phyloP scores from a whole-genome alignment of 1,284 basidiomycete species.

The Microbotryomycetes sp. region DNA sequence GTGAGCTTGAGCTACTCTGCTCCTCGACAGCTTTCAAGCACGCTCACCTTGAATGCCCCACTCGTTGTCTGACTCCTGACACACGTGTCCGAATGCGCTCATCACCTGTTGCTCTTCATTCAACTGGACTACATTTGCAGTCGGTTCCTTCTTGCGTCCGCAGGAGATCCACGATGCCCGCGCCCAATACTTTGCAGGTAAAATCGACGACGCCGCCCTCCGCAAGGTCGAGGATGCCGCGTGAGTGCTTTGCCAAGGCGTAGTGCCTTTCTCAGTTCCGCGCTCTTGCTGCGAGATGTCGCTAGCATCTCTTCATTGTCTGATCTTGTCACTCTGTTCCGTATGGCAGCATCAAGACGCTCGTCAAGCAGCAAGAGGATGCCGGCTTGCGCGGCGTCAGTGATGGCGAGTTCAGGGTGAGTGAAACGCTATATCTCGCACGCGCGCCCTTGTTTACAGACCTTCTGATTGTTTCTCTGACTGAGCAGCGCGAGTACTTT shows the following conservation, averaged over 20 bases:
- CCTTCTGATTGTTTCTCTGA: background rate
- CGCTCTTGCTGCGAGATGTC: too few relatives aligned
- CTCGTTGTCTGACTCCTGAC: background rate
- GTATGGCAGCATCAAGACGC: slow-evolving; percentile 48
- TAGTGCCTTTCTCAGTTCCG: too few relatives aligned
- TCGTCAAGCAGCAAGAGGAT: slow-evolving; percentile 50
- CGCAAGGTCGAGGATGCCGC: slow-evolving; percentile 49
- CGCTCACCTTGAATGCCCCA: background rate
- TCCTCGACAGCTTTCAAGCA: background rate
- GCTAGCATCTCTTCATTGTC: too few relatives aligned
- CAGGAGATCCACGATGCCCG: slow-evolving; percentile 49
- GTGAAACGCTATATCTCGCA: background rate
- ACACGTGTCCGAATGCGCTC: background rate
- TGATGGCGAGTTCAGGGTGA: slow-evolving; percentile 51
- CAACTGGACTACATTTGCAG: background rate
- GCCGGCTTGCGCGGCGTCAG: slow-evolving; percentile 53
- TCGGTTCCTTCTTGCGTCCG: slow-evolving; percentile 57
- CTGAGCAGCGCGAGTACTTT: slow-evolving; percentile 24
- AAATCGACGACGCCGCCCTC: slow-evolving; percentile 46
- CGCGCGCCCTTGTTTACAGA: background rate
- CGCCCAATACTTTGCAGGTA: slow-evolving; percentile 44
- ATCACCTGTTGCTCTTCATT: background rate
- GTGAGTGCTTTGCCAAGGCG: too few relatives aligned
- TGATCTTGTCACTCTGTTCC: too few relatives aligned
- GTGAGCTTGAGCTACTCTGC: background rate